These are phyloP conservation scores for Pulveroboletus ravenelii DNA, from an alignment of 768 basidiomycete species.

Conservation along the genomic window DNA sequence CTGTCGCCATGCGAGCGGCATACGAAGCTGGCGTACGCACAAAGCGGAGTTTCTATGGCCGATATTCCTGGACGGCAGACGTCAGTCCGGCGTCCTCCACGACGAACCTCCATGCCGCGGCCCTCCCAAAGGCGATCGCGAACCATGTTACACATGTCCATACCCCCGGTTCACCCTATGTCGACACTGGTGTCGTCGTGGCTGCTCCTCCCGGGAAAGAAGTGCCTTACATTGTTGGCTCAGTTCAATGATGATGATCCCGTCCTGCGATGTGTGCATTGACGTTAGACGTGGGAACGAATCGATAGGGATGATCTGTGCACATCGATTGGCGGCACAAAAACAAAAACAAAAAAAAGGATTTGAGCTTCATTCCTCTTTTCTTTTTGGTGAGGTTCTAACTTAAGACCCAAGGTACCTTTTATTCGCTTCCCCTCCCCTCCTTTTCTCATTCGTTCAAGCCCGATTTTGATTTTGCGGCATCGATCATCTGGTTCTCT, in stretches of 20 bases:
- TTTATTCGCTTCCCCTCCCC: not conserved
- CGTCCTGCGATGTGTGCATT: not conserved
- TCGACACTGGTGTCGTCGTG: slow-evolving; percentile 6
- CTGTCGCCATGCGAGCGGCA: slow-evolving; percentile 29
- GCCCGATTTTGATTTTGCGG: not conserved
- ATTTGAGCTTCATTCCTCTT: not conserved
- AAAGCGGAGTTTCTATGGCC: slow-evolving; percentile 29
- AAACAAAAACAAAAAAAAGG: not conserved
- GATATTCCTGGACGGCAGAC: slow-evolving; percentile 29
- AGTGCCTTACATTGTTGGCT: slow-evolving; percentile 1
- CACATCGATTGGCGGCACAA: not conserved
- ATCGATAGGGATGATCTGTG: not conserved
- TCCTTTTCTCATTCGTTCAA: not conserved
- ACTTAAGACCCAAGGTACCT: slow-evolving; percentile 3
- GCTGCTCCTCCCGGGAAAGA: slow-evolving; percentile 1
- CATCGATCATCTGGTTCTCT: slow-evolving; percentile 7
- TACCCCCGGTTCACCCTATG: slow-evolving; percentile 1
- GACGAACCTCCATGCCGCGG: slow-evolving; percentile 9
- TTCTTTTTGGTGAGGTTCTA: slow-evolving; percentile 1
- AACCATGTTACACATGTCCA: slow-evolving; percentile 5
- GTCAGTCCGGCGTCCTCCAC: slow-evolving; percentile 21
- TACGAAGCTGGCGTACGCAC: slow-evolving; percentile 31
- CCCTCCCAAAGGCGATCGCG: slow-evolving; percentile 19
- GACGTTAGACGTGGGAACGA: not conserved
- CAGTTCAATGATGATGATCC: slow-evolving; percentile 15